These are phyloP conservation scores for Cladochytrium replicatum DNA, from an alignment of 192 early-diverging fungal species.

Conservation along the genomic window DNA sequence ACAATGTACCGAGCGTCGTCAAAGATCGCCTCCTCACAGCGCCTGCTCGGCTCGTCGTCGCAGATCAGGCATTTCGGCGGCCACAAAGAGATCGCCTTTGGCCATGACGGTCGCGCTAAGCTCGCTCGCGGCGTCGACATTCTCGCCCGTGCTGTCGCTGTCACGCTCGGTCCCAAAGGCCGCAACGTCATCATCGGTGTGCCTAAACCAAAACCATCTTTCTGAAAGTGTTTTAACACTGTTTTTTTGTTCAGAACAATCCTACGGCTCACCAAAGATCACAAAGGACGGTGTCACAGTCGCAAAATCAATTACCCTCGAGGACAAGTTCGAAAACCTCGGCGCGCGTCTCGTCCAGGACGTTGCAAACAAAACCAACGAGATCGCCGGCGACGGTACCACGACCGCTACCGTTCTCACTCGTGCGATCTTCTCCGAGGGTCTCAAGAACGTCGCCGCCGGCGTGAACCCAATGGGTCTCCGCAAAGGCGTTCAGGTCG, in stretches of 20 bases:
- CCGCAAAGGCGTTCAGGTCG: slow-evolving; percentile 85
- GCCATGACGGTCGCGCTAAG: slow-evolving; percentile 86
- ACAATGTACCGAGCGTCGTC: too few species aligned
- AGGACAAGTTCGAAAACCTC: slow-evolving; percentile 99
- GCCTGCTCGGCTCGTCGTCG: too few species aligned
- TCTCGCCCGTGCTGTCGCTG: slow-evolving; percentile 96
- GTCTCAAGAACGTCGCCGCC: slow-evolving; percentile 97
- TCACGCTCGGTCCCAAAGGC: slow-evolving; percentile 98
- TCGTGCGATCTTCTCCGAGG: slow-evolving; percentile 97
- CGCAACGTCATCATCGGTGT: slow-evolving; percentile 91
- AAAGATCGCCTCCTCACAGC: too few species aligned
- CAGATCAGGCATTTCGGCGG: too few species aligned
- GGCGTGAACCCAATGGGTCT: slow-evolving; percentile 99
- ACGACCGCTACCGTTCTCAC: slow-evolving; percentile 98
- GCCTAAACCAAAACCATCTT: neutral
- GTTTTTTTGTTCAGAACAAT: slow-evolving; percentile 54
- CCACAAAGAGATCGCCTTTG: slow-evolving; percentile 97
- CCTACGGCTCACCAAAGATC: slow-evolving; percentile 97
- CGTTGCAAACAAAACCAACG: slow-evolving; percentile 99
- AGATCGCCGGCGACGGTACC: slow-evolving; percentile 98
- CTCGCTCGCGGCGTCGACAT: slow-evolving; percentile 93
- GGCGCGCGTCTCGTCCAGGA: slow-evolving; percentile 97
- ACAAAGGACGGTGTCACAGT: slow-evolving; percentile 99
- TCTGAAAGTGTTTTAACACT: neutral
- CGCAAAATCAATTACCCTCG: slow-evolving; percentile 91